Base-by-base conservation (phyloP, 2,329 filamentous ascomycete genomes). In the Davidsoniella eucalypti region DNA sequence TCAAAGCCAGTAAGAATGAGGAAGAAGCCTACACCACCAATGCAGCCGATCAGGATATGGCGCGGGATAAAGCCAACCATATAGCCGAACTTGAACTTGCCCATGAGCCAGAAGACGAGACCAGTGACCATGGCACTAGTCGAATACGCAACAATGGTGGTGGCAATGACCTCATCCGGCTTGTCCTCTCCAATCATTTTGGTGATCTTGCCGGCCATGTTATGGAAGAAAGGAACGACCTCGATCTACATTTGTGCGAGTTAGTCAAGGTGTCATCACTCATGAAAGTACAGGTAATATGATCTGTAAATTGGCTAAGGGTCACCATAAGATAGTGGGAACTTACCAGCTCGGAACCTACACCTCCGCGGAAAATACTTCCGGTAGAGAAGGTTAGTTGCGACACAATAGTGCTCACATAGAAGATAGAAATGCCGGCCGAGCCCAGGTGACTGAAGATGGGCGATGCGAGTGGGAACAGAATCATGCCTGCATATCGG, bases 191-290 rank as follows among this genome's bases (percentile, higher is more conserved):
- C 86, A 56, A 98, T 80, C 41, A 75, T 71, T 12, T 71, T 69
- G 56, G 92, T 79, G 60, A 96, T 95, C 26, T 83, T 90, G 55
- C 82, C 80, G 0, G 92, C 88, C 90, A 98, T 98, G 60, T 90
- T 94, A 67, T 98, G 92, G 63, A 98, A 96, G 67, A 98, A 98
- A 0, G 90, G 92, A 1, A 98, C 90, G 1, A 96, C 90, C 66
- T 98, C 92, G 57, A 96, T 98, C 77, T 82, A 55, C 17, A 18
- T 10, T 10, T 36, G 18, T 18, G n/a, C 2, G 2, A 8, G 14
- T 9, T 17, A 12, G 29, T 39, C 14, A 8, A 33, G 26, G 7
- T 33, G 26, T 12, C 10, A 33, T 12, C 10, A 7, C 18, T 36
- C 17, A 3, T n/a, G 10, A 10, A 33, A 33, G 10, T 9, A 33